phyloP scores from a whole-genome alignment of 805 yeast species.

The Candida koratica region DNA sequence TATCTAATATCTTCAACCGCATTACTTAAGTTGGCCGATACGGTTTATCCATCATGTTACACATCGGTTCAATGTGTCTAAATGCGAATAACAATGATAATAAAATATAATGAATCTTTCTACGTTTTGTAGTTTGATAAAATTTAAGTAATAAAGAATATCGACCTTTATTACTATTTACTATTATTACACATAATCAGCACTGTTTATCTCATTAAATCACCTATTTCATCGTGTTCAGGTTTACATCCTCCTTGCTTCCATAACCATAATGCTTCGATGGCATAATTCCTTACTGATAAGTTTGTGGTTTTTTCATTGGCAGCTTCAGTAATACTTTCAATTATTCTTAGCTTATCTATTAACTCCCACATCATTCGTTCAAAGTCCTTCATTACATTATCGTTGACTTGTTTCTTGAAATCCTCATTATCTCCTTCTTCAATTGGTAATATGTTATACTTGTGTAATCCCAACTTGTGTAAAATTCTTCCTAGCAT shows the following conservation, averaged over 20 bases:
- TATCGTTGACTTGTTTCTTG: slow-evolving; percentile 21
- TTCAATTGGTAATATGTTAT: slow-evolving; percentile 46
- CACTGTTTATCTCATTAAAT: slow-evolving; percentile 6
- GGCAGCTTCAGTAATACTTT: slow-evolving; percentile 62
- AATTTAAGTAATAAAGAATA: slow-evolving; percentile 1
- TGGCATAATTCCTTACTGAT: slow-evolving; percentile 76
- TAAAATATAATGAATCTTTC: neutral
- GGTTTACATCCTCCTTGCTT: slow-evolving; percentile 46
- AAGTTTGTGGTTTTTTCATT: slow-evolving; percentile 66
- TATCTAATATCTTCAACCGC: slow-evolving; percentile 18
- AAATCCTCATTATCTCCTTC: slow-evolving; percentile 30
- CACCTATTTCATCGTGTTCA: slow-evolving; percentile 27
- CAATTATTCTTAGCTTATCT: slow-evolving; percentile 57
- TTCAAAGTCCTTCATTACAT: slow-evolving; percentile 40
- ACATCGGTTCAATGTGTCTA: slow-evolving; percentile 48
- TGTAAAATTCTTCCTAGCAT: slow-evolving; percentile 84
- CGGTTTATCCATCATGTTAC: slow-evolving; percentile 16
- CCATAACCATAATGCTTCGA: slow-evolving; percentile 92
- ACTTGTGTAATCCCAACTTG: slow-evolving; percentile 66
- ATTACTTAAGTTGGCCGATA: slow-evolving; percentile 47
- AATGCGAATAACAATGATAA: slow-evolving; percentile 31
- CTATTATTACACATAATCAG: slow-evolving; percentile 1
- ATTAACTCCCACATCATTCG: slow-evolving; percentile 67
- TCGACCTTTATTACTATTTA: slow-evolving; percentile 3
- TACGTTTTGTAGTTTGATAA: slow-evolving; percentile 4